Percentiles rank a stretch among this genome's conserved stretches.
These are phyloP conservation scores for Mortierella sp. DNA, from an alignment of 371 early-diverging fungal species.

Conservation along the genomic window DNA sequence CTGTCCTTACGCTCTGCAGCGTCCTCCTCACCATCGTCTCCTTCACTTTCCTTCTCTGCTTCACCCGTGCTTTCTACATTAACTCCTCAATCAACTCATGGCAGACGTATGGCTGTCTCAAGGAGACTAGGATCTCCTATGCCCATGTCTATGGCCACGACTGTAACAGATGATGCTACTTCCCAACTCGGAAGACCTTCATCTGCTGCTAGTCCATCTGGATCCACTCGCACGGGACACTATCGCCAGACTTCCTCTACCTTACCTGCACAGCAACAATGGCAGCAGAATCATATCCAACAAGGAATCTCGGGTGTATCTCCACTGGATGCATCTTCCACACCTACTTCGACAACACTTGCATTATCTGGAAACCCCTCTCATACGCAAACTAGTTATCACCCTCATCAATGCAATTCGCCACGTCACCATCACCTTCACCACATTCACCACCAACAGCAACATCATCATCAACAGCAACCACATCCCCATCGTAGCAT, in stretches of 20 bases:
- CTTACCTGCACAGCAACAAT: conserved; percentile 17
- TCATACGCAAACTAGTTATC: conserved; percentile 11
- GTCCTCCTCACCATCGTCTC: conserved; percentile 27
- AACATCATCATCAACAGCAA: conserved; percentile 9
- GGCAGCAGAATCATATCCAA: conserved; percentile 25
- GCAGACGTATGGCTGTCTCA: conserved; percentile 48
- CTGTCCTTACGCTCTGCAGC: conserved; percentile 2
- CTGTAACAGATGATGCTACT: conserved; percentile 12
- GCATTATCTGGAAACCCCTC: conserved; percentile 11
- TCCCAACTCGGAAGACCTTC: conserved; percentile 6
- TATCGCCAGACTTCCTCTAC: conserved; percentile 36
- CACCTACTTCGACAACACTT: conserved; percentile 7
- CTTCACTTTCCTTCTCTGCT: conserved; percentile 9
- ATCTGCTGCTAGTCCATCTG: conserved; percentile 12
- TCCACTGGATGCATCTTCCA: conserved; percentile 10
- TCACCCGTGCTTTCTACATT: conserved; percentile 9
- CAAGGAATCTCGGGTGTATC: conserved; percentile 3
- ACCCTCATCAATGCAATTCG: conserved; percentile 30
- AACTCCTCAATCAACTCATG: conserved; percentile 32
- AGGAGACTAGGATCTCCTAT: conserved; percentile 35
- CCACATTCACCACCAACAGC: conserved; percentile 17
- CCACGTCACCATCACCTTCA: conserved; percentile 17
- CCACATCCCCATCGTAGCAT: conserved; percentile 3
- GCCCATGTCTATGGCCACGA: conserved; percentile 4
- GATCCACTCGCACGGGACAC: conserved; percentile 18